These are phyloP conservation scores for Wickerhamomyces bovis DNA, from an alignment of 805 yeast species.

Conservation along the genomic window DNA sequence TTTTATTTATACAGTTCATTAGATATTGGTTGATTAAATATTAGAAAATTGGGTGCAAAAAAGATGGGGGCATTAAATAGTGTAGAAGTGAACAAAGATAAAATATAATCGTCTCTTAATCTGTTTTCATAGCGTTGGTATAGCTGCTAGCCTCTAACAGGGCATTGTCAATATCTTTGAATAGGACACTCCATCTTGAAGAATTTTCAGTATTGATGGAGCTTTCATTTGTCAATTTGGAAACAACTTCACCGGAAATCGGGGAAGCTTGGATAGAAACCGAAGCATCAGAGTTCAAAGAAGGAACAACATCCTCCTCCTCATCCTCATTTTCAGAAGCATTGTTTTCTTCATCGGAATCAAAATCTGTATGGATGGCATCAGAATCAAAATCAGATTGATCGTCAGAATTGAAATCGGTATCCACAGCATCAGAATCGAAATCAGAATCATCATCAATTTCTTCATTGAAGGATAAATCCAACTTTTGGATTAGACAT, in stretches of 20 bases:
- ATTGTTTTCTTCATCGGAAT: conserved; percentile 5
- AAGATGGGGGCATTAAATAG: background rate
- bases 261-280: conserved; percentile 2
- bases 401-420: conserved; percentile 1
- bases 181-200: conserved; percentile 17
- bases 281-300: background rate
- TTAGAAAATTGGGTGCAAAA: background rate
- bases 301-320: background rate
- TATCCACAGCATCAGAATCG: conserved; percentile 2
- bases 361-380: conserved; percentile 4
- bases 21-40: background rate
- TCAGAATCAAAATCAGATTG: conserved; percentile 3
- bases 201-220: background rate
- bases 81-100: background rate
- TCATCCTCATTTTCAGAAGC: conserved; percentile 1
- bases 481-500: conserved; percentile 11
- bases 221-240: background rate
- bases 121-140: background rate
- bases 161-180: conserved; percentile 21
- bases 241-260: background rate
- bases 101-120: background rate
- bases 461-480: conserved; percentile 7
- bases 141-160: conserved; percentile 9
- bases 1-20: no score
- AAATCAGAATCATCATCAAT: background rate